Conservation (phyloP, 148 eudicot species). For the Rhododendron vialii region DNA sequence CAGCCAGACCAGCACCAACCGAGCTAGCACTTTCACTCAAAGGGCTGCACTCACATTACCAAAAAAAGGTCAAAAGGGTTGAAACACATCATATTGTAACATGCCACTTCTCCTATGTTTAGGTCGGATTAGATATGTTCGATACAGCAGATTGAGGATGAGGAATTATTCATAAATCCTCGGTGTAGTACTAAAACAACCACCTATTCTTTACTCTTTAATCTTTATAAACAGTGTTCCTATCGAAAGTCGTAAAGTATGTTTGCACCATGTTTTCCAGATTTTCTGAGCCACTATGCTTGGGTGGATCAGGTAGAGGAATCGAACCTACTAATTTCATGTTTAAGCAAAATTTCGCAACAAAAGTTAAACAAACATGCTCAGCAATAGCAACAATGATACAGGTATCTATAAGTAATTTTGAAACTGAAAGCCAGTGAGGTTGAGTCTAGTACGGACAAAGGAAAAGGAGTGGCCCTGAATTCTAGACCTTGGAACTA, state of each 20-base stretch:
- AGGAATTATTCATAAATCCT: background rate
- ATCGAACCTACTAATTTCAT: background rate
- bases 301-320: background rate
- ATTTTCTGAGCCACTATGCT: background rate
- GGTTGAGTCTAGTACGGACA: background rate
- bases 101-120: background rate
- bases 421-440: background rate
- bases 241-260: background rate
- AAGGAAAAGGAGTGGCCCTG: background rate
- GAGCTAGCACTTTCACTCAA: conserved; percentile 78
- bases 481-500: background rate
- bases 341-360: background rate
- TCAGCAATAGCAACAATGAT: background rate
- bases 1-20: conserved; percentile 71
- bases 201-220: background rate
- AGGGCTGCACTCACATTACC: conserved; percentile 47
- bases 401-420: background rate
- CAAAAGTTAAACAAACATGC: background rate
- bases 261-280: background rate
- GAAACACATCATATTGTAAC: background rate
- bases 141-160: background rate
- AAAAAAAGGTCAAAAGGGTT: background rate
- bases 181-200: background rate
- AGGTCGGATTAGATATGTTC: background rate
- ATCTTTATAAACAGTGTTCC: background rate